phyloP scores from a whole-genome alignment of 2,329 filamentous ascomycete species.

The Beauveria asiatica region DNA sequence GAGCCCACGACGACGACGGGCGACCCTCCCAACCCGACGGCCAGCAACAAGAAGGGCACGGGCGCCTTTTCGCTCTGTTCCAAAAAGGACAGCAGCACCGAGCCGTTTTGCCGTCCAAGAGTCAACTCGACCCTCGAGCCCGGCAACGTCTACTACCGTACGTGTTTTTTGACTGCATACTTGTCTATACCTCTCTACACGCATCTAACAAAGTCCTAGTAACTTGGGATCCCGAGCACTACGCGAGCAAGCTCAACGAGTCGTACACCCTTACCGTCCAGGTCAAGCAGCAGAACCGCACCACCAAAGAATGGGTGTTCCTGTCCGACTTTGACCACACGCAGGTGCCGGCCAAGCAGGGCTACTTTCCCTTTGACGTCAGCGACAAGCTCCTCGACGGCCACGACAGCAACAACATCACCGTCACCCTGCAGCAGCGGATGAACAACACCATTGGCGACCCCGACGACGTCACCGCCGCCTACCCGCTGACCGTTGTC shows the following conservation, averaged over 20 bases:
- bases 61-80: slow-evolving; percentile 43
- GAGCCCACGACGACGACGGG: slow-evolving; percentile 33
- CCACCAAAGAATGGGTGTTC: slow-evolving; percentile 27
- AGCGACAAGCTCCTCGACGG: slow-evolving; percentile 28
- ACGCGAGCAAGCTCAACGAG: slow-evolving; percentile 29
- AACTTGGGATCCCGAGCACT: slow-evolving; percentile 48
- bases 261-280: slow-evolving; percentile 27
- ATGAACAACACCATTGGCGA: slow-evolving; percentile 22
- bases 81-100: slow-evolving; percentile 37
- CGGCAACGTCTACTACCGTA: slow-evolving; percentile 44
- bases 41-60: slow-evolving; percentile 31
- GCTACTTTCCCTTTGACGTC: slow-evolving; percentile 40
- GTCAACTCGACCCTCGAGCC: slow-evolving; percentile 34
- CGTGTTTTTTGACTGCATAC: slow-evolving; percentile 12
- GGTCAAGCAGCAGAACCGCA: slow-evolving; percentile 32
- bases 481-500: slow-evolving; percentile 31
- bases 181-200: not conserved
- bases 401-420: slow-evolving; percentile 36
- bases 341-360: slow-evolving; percentile 31
- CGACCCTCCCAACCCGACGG: slow-evolving; percentile 36
- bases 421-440: slow-evolving; percentile 35
- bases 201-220: slow-evolving; percentile 27
- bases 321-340: slow-evolving; percentile 26
- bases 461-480: slow-evolving; percentile 27
- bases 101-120: slow-evolving; percentile 44